Evolutionary conservation across 2,329 filamentous ascomycete genomes (phyloP).

Genomic region (Onygena corvina): DNA sequence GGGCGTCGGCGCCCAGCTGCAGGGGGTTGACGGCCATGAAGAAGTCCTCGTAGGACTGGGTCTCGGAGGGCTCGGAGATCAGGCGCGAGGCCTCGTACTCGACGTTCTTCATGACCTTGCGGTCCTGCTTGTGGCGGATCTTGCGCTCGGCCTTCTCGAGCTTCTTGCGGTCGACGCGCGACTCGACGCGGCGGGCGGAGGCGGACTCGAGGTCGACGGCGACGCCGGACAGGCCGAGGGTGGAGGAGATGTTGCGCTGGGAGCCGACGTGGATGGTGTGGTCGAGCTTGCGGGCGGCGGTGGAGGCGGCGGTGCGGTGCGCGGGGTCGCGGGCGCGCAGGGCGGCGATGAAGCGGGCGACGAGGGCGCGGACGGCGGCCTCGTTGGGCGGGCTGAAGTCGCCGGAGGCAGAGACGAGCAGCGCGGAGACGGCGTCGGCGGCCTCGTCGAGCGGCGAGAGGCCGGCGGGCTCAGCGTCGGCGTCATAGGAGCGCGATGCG

Average conservation of each 20-base stretch:
- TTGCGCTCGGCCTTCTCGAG: constrained; percentile 97
- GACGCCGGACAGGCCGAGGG: constrained; percentile 70
- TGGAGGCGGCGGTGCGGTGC: constrained; percentile 50
- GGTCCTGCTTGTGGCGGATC: constrained; percentile 95
- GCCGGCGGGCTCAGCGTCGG: constrained; percentile 57
- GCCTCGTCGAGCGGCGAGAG: constrained; percentile 72
- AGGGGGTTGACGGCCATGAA: constrained; percentile 99
- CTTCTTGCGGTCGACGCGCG: constrained; percentile 96
- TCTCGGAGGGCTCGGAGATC: constrained; percentile 66
- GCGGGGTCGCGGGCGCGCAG: constrained; percentile 60
- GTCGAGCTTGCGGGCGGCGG: constrained; percentile 72
- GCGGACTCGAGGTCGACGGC: constrained; percentile 88
- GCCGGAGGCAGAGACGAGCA: constrained; percentile 87
- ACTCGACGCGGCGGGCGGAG: constrained; percentile 87
- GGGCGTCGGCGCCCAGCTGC: constrained; percentile 59
- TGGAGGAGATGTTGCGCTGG: constrained; percentile 92
- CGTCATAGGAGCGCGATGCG: constrained; percentile 70
- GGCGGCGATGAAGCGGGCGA: constrained; percentile 78
- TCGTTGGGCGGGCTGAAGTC: constrained; percentile 60
- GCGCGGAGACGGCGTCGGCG: constrained; percentile 68
- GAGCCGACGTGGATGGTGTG: constrained; percentile 90
- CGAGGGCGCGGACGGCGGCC: constrained; percentile 65
- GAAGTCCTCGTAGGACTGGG: constrained; percentile 96
- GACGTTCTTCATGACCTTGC: constrained; percentile 96
- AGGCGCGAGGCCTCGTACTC: constrained; percentile 92